Base-by-base conservation (phyloP, 495 filamentous ascomycete species). In the Poronia punctata region DNA sequence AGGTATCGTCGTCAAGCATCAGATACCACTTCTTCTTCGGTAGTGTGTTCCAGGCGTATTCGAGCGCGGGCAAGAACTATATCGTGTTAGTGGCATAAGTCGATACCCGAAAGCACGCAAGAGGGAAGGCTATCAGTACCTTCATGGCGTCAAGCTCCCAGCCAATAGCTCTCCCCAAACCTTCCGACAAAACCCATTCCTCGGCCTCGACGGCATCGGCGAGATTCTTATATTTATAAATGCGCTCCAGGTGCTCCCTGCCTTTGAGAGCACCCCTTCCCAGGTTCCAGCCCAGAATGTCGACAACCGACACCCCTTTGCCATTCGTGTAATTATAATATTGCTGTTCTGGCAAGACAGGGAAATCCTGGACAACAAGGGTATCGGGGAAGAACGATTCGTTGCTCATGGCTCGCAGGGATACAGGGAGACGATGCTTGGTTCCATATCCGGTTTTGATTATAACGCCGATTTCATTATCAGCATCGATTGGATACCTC, bases 91-190 rank as follows among this genome's bases (percentile, higher is more conserved):
- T 51, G 23, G 50, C 29, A 15, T 10, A n/a, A 24, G 39, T 5
- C 9, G 11, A 12, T 18, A 20, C n/a, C 14, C n/a, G n/a, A n/a
- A n/a, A n/a, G n/a, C n/a, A n/a, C n/a, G n/a, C n/a, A n/a, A n/a
- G n/a, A n/a, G 25, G 15, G 27, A n/a, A 19, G 24, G n/a, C 6
- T 28, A 24, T 45, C 38, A 27, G 42, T 38, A 68, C 67, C 63
- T 72, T 72, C 44, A 72, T 56, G 2, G 67, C 65, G 39, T 72
- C 68, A 6, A 72, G 40, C 39, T 72, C 67, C 68, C 66, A 71
- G 7, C 68, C 68, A 35, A 60, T 61, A 2, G 45, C 41, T 25
- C 53, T 52, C 12, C 60, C 60, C n/a, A 65, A 37, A 8, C 52
- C 30, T 11, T 52, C 46, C 7, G 65, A 59, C 8, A 48, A n/a